These are phyloP conservation scores for Coniochaeta sp. DNA, from an alignment of 2,329 filamentous ascomycete genomes.

Conservation along the genomic window DNA sequence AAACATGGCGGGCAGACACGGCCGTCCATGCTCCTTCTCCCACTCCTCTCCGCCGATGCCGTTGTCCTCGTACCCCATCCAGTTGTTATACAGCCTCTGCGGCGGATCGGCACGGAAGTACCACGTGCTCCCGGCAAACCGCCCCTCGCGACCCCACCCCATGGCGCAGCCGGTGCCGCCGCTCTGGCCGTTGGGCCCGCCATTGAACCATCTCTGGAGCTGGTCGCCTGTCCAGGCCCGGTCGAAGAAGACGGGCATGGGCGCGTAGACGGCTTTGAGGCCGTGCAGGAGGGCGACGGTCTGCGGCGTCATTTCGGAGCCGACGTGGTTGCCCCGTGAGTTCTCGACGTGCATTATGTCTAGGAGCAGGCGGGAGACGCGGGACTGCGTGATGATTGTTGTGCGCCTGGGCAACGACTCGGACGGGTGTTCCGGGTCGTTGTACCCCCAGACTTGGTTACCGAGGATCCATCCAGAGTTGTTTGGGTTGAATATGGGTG, in stretches of 20 bases:
- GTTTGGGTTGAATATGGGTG: slow-evolving; percentile 71
- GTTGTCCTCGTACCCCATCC: slow-evolving; percentile 52
- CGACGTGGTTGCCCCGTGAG: slow-evolving; percentile 64
- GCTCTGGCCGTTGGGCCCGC: slow-evolving; percentile 44
- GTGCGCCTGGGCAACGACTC: slow-evolving; percentile 60
- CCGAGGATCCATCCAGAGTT: slow-evolving; percentile 67
- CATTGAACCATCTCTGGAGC: slow-evolving; percentile 52
- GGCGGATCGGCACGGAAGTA: slow-evolving; percentile 52
- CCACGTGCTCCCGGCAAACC: slow-evolving; percentile 53
- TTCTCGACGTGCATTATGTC: slow-evolving; percentile 75
- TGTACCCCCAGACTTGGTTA: slow-evolving; percentile 61
- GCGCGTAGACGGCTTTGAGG: slow-evolving; percentile 69
- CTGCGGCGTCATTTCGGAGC: slow-evolving; percentile 73
- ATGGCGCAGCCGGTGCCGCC: slow-evolving; percentile 49
- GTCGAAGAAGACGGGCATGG: slow-evolving; percentile 75
- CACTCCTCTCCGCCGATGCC: slow-evolving; percentile 45
- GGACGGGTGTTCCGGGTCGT: slow-evolving; percentile 36
- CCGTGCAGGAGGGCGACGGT: slow-evolving; percentile 69
- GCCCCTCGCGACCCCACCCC: slow-evolving; percentile 50
- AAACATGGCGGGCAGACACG: slow-evolving; percentile 51
- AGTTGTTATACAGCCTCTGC: slow-evolving; percentile 54
- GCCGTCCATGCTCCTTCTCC: slow-evolving; percentile 47
- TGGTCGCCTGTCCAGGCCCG: slow-evolving; percentile 56
- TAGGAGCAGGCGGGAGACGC: slow-evolving; percentile 63
- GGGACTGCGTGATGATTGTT: slow-evolving; percentile 71